A percentile compares a stretch with the other conserved stretches of the same genome.
These are phyloP conservation scores for Lyophyllum atratum DNA, from an alignment of 768 basidiomycete genomes.

Conservation along the genomic window DNA sequence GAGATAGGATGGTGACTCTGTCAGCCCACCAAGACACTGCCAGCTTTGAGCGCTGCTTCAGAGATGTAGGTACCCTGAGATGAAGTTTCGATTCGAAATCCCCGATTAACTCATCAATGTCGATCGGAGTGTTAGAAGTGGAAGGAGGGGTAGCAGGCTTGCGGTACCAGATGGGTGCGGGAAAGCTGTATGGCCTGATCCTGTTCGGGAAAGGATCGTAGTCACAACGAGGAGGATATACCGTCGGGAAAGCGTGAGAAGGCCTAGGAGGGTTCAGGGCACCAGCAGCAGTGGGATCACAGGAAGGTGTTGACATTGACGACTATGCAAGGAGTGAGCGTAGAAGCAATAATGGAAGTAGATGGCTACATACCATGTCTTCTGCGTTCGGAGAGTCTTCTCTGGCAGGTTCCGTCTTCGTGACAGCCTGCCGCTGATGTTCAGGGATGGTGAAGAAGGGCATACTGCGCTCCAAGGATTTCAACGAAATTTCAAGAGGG, in stretches of 20 bases:
- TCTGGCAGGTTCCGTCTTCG: constrained; percentile 10
- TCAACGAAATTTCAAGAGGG: constrained; percentile 21
- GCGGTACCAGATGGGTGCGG: constrained; percentile 33
- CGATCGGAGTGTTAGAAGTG: neutral
- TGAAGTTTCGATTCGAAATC: constrained; percentile 14
- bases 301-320: neutral
- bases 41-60: neutral
- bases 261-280: constrained; percentile 3
- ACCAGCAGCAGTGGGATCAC: neutral
- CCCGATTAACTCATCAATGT: constrained; percentile 6
- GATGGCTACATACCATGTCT: neutral
- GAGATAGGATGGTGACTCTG: constrained; percentile 20
- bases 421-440: constrained; percentile 7
- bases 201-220: constrained; percentile 15
- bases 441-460: constrained; percentile 23
- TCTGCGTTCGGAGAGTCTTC: constrained; percentile 7
- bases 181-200: constrained; percentile 21
- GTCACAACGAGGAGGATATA: constrained; percentile 10
- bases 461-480: constrained; percentile 26
- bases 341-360: no score
- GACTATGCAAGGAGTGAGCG: neutral
- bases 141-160: constrained; percentile 12
- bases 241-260: constrained; percentile 28
- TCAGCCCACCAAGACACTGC: constrained; percentile 20
- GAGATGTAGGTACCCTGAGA: neutral